Evolutionary conservation across 2,329 filamentous ascomycete genomes (phyloP), one percentile per base, ranked within the genome.

Genomic region (Fusarium sublunatum): DNA sequence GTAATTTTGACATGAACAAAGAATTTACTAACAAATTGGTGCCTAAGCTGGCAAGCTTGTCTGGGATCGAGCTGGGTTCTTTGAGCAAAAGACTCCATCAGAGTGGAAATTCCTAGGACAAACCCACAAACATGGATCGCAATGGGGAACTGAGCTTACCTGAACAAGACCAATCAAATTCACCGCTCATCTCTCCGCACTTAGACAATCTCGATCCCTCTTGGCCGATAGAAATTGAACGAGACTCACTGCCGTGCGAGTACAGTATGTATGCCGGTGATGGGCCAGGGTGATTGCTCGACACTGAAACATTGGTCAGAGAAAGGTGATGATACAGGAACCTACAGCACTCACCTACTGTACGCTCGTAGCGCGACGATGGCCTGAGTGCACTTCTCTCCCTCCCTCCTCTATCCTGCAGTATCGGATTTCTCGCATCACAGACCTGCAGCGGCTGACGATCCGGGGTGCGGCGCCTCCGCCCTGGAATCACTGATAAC

Each of bases 401-500:
- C 53, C 46, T 44, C 40, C 19, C 38, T 32, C 15, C 38, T 55
- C 19, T 39, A 19, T 53, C 49, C 56, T 59, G 61, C 56, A 64
- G 58, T 41, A 64, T 52, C 50, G 49, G 50, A 67, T 67, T 64
- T 59, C 61, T 65, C 64, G 65, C 67, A 67, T 65, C 54, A 53
- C 39, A 36, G 44, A 55, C 53, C 65, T 70, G 66, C 68, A 70
- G 57, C 53, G 45, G 60, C 48, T 40, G 67, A 47, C 60, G 68
- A 70, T 70, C 68, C 65, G 68, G 68, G 67, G 67, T 67, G 53
- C 57, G 53, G 57, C 63, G 52, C 56, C 56, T 61, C 52, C 42
- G 49, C 55, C 38, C 55, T 57, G 58, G 51, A 51, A 61, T 61
- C 56, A 41, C 50, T 63, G 62, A 61, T 60, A 63, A 45, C 46